A percentile compares a stretch with the other conserved stretches of the same genome.
phyloP scores from a whole-genome alignment of 2,329 filamentous ascomycete genomes.

The Tolypocladium cylindrosporum region DNA sequence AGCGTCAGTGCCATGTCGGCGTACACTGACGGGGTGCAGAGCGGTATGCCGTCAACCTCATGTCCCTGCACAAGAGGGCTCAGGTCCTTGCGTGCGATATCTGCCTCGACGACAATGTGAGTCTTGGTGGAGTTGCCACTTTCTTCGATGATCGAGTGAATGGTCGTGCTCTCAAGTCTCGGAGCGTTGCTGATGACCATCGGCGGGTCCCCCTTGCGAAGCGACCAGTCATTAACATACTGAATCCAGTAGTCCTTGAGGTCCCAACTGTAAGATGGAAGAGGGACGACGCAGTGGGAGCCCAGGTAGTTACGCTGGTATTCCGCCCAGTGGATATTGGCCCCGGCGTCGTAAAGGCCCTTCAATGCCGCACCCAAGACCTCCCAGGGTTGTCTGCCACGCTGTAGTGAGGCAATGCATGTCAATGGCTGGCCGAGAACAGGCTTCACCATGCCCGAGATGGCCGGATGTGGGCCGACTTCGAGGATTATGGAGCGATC shows the following conservation, averaged over 20 bases:
- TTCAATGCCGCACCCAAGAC: neutral
- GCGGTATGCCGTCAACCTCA: constrained; percentile 54
- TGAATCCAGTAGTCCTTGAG: constrained; percentile 58
- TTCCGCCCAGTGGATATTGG: constrained; percentile 55
- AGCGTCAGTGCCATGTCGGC: constrained; percentile 57
- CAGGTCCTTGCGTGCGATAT: constrained; percentile 54
- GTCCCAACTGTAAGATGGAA: constrained; percentile 63
- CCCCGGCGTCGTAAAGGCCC: neutral
- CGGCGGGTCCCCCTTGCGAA: constrained; percentile 41
- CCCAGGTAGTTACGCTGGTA: constrained; percentile 41
- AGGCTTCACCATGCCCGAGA: constrained; percentile 1
- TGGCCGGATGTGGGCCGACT: constrained; percentile 1
- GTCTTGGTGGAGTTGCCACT: constrained; percentile 16
- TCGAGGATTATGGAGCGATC: neutral
- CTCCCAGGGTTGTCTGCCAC: constrained; percentile 37
- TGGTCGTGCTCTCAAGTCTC: constrained; percentile 33
- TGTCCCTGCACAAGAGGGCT: constrained; percentile 52
- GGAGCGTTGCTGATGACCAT: constrained; percentile 15
- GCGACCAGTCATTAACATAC: constrained; percentile 44
- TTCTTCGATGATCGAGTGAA: constrained; percentile 8
- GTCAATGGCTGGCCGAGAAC: neutral
- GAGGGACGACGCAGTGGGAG: constrained; percentile 38
- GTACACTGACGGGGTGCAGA: constrained; percentile 51
- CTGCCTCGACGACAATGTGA: constrained; percentile 53
- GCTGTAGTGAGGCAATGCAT: constrained; percentile 29